Evolutionary conservation across 768 basidiomycete species (phyloP).

Genomic region (Mycena olivaceomarginata): DNA sequence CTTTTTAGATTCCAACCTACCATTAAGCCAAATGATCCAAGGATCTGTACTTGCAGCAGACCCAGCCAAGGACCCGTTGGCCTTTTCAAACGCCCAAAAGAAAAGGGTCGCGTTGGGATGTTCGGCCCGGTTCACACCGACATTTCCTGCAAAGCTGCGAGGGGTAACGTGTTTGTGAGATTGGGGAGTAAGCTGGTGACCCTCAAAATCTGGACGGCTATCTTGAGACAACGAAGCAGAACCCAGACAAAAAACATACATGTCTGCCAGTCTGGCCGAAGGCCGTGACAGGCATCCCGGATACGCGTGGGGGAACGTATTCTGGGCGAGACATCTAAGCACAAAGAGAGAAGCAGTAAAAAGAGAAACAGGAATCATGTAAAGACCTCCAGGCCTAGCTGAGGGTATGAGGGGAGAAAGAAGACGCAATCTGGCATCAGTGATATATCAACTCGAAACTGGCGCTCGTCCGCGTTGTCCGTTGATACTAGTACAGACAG

Average conservation of each 20-base stretch:
- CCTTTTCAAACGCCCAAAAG: conserved; percentile 79
- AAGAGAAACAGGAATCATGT: conserved; percentile 13
- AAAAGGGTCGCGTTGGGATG: conserved; percentile 82
- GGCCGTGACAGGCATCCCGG: conserved; percentile 67
- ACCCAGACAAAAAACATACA: conserved; percentile 61
- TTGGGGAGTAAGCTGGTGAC: conserved; percentile 76
- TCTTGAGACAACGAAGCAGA: conserved; percentile 1
- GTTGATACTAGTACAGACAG: neutral
- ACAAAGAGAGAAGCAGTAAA: conserved; percentile 6
- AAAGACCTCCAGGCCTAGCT: conserved; percentile 19
- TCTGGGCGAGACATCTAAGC: neutral
- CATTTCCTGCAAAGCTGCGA: conserved; percentile 78
- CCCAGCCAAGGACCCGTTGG: conserved; percentile 73
- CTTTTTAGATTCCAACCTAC: conserved; percentile 62
- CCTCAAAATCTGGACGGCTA: conserved; percentile 70
- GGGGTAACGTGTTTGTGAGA: conserved; percentile 68
- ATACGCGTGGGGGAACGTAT: conserved; percentile 68
- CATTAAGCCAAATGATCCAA: conserved; percentile 86
- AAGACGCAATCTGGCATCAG: neutral
- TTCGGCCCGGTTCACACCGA: conserved; percentile 73
- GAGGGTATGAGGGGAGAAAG: conserved; percentile 4
- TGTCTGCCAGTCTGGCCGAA: conserved; percentile 76
- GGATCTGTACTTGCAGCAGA: conserved; percentile 61
- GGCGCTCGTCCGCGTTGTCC: neutral
- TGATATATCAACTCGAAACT: conserved; percentile 15